Evolutionary conservation across 306 rosid species (phyloP).

Genomic region (Quercus gilva): DNA sequence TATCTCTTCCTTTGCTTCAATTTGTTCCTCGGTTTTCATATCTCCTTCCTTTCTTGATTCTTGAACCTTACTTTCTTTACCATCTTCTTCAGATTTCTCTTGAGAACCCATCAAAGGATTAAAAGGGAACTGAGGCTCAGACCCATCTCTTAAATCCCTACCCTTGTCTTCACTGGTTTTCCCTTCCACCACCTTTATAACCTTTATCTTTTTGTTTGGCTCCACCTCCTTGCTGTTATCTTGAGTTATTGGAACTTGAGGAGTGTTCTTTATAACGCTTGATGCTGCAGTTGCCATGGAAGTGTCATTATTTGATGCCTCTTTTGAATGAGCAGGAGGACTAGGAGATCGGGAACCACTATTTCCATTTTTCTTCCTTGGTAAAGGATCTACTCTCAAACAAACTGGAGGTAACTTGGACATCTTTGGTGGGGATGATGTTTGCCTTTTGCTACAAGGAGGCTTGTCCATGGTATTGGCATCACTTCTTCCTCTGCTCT

Average conservation of each 20-base stretch:
- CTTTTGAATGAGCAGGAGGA: constrained; percentile 39
- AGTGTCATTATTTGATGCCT: constrained; percentile 4
- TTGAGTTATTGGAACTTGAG: not conserved
- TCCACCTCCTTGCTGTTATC: constrained; percentile 9
- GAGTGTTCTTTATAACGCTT: not conserved
- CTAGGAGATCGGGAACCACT: constrained; percentile 52
- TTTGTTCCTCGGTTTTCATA: constrained; percentile 8
- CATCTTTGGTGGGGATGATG: constrained; percentile 38
- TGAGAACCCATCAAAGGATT: not conserved
- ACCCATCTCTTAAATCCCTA: not conserved
- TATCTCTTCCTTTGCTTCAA: not conserved
- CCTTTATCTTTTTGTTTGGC: constrained; percentile 21
- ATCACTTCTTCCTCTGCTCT: constrained; percentile 15
- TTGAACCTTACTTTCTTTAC: not conserved
- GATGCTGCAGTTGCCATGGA: constrained; percentile 1
- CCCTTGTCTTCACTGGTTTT: constrained; percentile 15
- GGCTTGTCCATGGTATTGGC: constrained; percentile 10
- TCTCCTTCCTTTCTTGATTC: not conserved
- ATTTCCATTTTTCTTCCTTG: constrained; percentile 45
- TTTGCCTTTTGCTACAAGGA: constrained; percentile 5
- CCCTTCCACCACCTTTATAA: constrained; percentile 20
- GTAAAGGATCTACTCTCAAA: constrained; percentile 74
- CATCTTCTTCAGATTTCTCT: constrained; percentile 8
- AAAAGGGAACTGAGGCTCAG: not conserved
- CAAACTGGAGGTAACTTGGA: constrained; percentile 76